Evolutionary conservation across 257 asterid genomes (phyloP), one percentile per base, ranked within the genome.

Genomic region (Solanum sejunctum): DNA sequence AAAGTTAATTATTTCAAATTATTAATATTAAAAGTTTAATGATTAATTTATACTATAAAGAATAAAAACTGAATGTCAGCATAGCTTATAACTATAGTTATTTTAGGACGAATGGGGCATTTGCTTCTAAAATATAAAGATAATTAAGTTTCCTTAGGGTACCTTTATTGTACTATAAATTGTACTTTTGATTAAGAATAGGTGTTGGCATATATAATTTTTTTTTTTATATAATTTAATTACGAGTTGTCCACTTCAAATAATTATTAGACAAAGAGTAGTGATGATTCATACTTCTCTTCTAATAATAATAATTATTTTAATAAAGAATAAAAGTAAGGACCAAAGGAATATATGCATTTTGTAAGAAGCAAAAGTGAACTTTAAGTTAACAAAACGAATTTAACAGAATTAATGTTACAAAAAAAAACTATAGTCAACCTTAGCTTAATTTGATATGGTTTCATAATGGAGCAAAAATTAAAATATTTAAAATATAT

Each of bases 351-450:
- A 43, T 39, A 81, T 52, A 20, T 72, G 64, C 26, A 47, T 58
- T 60, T 47, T 83, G 13, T 51, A 32, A 52, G 85, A 61, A 85
- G 87, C 45, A 67, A 81, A 81, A 81, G 85, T 81, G 21, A 58
- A 85, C 51, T 49, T 81, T 81, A 85, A 85, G 88, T 16, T 69
- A 85, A 43, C 87, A 52, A 45, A 85, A 80, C 26, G 63, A 80
- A 69, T 61, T 47, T n/a, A 81, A 58, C 21, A 57, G 23, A 39
- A 81, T 81, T 13, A 58, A 41, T 43, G 56, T 28, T 36, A 15
- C 43, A 5, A 61, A 58, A 77, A 77, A 12, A 82, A 51, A 57
- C 47, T 61, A 82, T 63, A 45, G 85, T 82, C 85, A 82, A 82
- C 49, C 20, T 39, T 39, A n/a, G 39, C 23, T 60, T 82, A n/a